These are phyloP conservation scores for Candida caryicola DNA, from an alignment of 805 yeast species.

Conservation along the genomic window DNA sequence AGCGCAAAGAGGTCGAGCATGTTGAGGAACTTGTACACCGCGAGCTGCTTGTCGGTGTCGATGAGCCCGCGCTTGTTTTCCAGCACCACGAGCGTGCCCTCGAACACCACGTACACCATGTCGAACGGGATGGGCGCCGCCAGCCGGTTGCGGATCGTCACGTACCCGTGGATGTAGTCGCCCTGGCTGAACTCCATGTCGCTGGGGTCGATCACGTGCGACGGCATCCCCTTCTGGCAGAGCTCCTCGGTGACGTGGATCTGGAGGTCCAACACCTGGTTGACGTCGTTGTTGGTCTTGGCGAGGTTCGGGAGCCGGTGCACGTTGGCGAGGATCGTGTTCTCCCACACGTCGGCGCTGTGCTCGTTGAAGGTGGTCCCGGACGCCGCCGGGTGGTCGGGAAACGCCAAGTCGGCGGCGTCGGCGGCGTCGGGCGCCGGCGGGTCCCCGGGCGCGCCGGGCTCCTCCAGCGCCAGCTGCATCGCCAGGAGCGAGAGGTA, in stretches of 20 bases:
- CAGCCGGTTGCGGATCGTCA: slow-evolving; percentile 33
- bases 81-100: slow-evolving; percentile 31
- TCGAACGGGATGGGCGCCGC: slow-evolving; percentile 36
- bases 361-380: slow-evolving; percentile 20
- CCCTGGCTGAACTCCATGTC: slow-evolving; percentile 37
- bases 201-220: slow-evolving; percentile 31
- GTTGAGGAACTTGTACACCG: slow-evolving; percentile 38
- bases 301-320: slow-evolving; percentile 36
- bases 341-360: slow-evolving; percentile 30
- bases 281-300: slow-evolving; percentile 16
- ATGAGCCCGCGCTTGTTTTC: slow-evolving; percentile 18
- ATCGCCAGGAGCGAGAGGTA: slow-evolving; percentile 5
- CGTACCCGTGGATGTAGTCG: slow-evolving; percentile 43
- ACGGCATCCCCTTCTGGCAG: slow-evolving; percentile 39
- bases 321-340: slow-evolving; percentile 42
- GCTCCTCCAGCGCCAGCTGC: slow-evolving; percentile 7
- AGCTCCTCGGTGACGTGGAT: slow-evolving; percentile 37
- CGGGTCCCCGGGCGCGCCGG: background rate
- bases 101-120: slow-evolving; percentile 44
- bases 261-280: slow-evolving; percentile 28
- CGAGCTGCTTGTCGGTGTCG: slow-evolving; percentile 24
- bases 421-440: background rate
- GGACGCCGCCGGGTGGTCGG: slow-evolving; percentile 10
- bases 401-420: slow-evolving; percentile 16
- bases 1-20: slow-evolving; percentile 45